These are phyloP conservation scores for Albugo laibachii DNA, from an alignment of 352 stramenopile species.

Conservation along the genomic window DNA sequence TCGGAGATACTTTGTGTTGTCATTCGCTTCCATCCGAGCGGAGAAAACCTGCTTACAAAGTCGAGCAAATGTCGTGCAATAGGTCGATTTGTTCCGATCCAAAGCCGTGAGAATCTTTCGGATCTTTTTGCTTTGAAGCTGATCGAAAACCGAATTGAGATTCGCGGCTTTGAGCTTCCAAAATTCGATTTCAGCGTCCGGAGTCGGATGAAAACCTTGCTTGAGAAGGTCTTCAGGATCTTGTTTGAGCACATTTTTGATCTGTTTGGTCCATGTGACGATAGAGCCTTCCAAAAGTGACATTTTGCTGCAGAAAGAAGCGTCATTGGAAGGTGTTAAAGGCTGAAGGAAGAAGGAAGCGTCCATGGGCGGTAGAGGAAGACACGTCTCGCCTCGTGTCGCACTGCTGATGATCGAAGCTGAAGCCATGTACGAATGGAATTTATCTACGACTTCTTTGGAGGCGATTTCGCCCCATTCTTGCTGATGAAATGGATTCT, in stretches of 20 bases:
- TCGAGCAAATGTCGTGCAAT: slow-evolving; percentile 90
- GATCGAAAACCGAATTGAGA: slow-evolving; percentile 90
- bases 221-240: slow-evolving; percentile 94
- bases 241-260: slow-evolving; percentile 96
- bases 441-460: slow-evolving; percentile 93
- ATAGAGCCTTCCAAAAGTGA: slow-evolving; percentile 94
- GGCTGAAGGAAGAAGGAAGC: slow-evolving; percentile 4
- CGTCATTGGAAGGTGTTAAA: slow-evolving; percentile 16
- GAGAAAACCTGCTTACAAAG: slow-evolving; percentile 96
- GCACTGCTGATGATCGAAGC: slow-evolving; percentile 93
- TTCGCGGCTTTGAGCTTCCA: slow-evolving; percentile 95
- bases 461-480: slow-evolving; percentile 93
- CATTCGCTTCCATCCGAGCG: slow-evolving; percentile 91
- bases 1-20: slow-evolving; percentile 96
- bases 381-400: slow-evolving; percentile 92
- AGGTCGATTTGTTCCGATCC: slow-evolving; percentile 91
- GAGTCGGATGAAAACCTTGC: slow-evolving; percentile 90
- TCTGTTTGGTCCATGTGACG: slow-evolving; percentile 98
- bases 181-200: slow-evolving; percentile 94
- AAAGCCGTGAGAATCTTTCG: slow-evolving; percentile 88
- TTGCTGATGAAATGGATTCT: slow-evolving; percentile 88
- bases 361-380: slow-evolving; percentile 87
- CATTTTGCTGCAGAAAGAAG: slow-evolving; percentile 82
- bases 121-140: slow-evolving; percentile 86
- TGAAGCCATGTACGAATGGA: slow-evolving; percentile 92